A percentile compares a stretch with the other conserved stretches of the same genome.
These are phyloP conservation scores for Mucor plumbeus DNA, from an alignment of 371 early-diverging fungal genomes.

Conservation along the genomic window DNA sequence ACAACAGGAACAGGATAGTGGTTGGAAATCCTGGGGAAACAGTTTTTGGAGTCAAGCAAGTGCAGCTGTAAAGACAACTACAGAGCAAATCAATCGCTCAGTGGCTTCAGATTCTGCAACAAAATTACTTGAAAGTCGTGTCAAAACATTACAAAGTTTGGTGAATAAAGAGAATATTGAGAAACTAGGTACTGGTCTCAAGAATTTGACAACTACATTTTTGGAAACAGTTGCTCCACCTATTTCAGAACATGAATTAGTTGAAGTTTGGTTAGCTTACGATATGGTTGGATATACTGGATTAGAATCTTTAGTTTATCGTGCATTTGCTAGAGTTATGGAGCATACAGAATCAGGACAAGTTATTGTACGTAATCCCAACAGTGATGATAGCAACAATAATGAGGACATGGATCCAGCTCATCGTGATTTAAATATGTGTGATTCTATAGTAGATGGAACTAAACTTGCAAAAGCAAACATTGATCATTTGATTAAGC, in stretches of 20 bases:
- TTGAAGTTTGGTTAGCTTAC: constrained; percentile 68
- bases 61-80: constrained; percentile 56
- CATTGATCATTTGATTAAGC: constrained; percentile 27
- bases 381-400: constrained; percentile 40
- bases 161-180: constrained; percentile 70
- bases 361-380: constrained; percentile 62
- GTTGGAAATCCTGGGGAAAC: constrained; percentile 59
- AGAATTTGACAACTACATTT: constrained; percentile 44
- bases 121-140: constrained; percentile 63
- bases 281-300: constrained; percentile 69
- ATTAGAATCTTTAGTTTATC: constrained; percentile 64
- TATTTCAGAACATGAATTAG: constrained; percentile 71
- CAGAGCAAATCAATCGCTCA: constrained; percentile 51
- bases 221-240: constrained; percentile 72
- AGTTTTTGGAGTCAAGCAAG: constrained; percentile 56
- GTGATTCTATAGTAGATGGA: constrained; percentile 63
- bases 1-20: constrained; percentile 5
- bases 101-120: constrained; percentile 39
- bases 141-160: constrained; percentile 53
- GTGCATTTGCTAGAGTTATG: constrained; percentile 69
- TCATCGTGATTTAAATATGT: constrained; percentile 59
- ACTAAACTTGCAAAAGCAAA: constrained; percentile 56
- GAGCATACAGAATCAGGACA: constrained; percentile 73
- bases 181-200: constrained; percentile 54
- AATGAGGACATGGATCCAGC: constrained; percentile 34